Conservation (phyloP, 208 protist species). For the Strigomonas culicis region DNA sequence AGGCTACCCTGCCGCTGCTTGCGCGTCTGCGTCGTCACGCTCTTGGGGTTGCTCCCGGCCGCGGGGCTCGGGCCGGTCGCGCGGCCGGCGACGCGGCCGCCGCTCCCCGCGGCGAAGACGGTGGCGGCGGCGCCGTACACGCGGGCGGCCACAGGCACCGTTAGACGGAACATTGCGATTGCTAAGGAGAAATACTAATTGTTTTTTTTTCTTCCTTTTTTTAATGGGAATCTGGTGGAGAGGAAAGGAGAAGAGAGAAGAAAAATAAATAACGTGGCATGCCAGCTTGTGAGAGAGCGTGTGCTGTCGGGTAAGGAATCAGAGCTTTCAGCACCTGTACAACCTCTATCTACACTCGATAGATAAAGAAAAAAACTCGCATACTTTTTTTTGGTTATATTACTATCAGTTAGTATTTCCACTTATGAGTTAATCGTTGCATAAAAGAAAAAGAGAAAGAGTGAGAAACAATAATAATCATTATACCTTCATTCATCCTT, state of each 20-base stretch:
- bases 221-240: background rate
- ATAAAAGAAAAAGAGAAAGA: background rate
- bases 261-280: slow-evolving; percentile 6
- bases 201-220: slow-evolving; percentile 8
- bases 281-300: too few relatives aligned
- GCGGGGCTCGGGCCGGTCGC: background rate
- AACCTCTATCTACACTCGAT: too few relatives aligned
- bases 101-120: slow-evolving; percentile 22
- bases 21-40: background rate
- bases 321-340: too few relatives aligned
- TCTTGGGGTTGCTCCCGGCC: slow-evolving; percentile 7
- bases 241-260: background rate
- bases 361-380: slow-evolving; percentile 23
- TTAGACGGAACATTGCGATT: slow-evolving; percentile 10
- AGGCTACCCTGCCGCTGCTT: slow-evolving; percentile 58
- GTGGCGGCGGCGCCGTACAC: slow-evolving; percentile 60
- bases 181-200: background rate
- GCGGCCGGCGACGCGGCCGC: slow-evolving; percentile 16
- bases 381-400: slow-evolving; percentile 1
- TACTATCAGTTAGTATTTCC: background rate
- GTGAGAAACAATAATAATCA: background rate
- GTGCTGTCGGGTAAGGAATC: too few relatives aligned
- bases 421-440: background rate
- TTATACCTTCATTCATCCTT: slow-evolving; percentile 6
- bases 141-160: slow-evolving; percentile 26